Evolutionary conservation across 345 rosid species (phyloP).

Genomic region (Salix caprea): DNA sequence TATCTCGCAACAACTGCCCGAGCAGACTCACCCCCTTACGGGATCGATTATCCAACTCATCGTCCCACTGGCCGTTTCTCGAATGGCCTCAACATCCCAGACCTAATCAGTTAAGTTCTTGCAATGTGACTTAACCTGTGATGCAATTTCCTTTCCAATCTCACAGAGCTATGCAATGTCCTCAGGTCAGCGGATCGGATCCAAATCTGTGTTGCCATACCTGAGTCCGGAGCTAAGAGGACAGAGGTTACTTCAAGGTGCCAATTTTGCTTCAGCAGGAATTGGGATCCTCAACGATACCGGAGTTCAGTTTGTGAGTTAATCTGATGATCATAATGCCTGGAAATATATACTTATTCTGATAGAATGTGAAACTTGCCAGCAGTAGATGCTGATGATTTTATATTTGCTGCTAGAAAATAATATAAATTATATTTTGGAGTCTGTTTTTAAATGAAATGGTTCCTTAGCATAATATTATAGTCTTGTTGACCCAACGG

Average conservation of each 20-base stretch:
- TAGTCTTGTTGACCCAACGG: rapidly evolving
- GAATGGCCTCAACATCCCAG: slow-evolving; percentile 72
- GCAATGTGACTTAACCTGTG: background rate
- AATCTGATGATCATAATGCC: background rate
- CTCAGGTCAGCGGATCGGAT: slow-evolving; percentile 53
- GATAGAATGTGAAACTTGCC: background rate
- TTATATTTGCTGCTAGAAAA: background rate
- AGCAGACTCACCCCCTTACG: slow-evolving; percentile 68
- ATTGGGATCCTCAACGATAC: slow-evolving; percentile 72
- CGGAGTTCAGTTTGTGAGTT: slow-evolving; percentile 54
- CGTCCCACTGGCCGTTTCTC: slow-evolving; percentile 70
- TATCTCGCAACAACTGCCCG: slow-evolving; percentile 66
- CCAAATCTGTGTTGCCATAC: slow-evolving; percentile 59
- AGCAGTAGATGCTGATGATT: background rate
- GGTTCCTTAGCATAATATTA: rapidly evolving
- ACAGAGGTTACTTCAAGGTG: slow-evolving; percentile 54
- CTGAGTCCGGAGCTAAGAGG: slow-evolving; percentile 64
- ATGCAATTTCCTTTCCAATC: background rate
- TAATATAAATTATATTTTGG: too few relatives aligned
- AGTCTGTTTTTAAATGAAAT: rapidly evolving
- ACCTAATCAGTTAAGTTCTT: slow-evolving; percentile 45
- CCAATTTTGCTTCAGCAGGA: slow-evolving; percentile 91
- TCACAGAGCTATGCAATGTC: background rate
- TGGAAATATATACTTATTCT: too few relatives aligned
- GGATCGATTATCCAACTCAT: slow-evolving; percentile 62